These are phyloP conservation scores for Mucor mucedo DNA, from an alignment of 371 early-diverging fungal species.

Conservation along the genomic window DNA sequence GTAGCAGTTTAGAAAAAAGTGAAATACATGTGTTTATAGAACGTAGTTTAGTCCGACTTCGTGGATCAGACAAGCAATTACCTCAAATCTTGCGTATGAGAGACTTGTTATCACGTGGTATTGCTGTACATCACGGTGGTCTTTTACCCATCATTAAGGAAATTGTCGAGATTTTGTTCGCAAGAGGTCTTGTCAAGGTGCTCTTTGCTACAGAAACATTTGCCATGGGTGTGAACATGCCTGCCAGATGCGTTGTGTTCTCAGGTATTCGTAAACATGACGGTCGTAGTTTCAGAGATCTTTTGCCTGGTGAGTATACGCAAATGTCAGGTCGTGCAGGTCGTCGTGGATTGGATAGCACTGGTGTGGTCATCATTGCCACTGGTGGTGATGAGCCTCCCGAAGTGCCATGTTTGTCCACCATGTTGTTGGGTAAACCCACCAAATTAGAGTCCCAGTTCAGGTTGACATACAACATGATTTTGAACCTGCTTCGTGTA, in stretches of 20 bases:
- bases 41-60: slow-evolving; percentile 75
- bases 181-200: slow-evolving; percentile 90
- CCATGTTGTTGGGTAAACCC: slow-evolving; percentile 87
- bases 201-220: slow-evolving; percentile 61
- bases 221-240: slow-evolving; percentile 97
- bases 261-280: slow-evolving; percentile 93
- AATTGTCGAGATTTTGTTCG: slow-evolving; percentile 97
- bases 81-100: slow-evolving; percentile 93
- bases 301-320: slow-evolving; percentile 96
- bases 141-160: slow-evolving; percentile 99
- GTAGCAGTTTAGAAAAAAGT: slow-evolving; percentile 80
- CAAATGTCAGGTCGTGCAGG: slow-evolving; percentile 99
- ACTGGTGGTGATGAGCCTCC: slow-evolving; percentile 73
- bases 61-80: slow-evolving; percentile 80
- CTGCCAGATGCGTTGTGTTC: slow-evolving; percentile 96
- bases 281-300: slow-evolving; percentile 83
- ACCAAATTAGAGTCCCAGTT: slow-evolving; percentile 97
- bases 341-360: slow-evolving; percentile 94
- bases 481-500: slow-evolving; percentile 95
- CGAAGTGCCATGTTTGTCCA: slow-evolving; percentile 63
- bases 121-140: slow-evolving; percentile 98
- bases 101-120: slow-evolving; percentile 88
- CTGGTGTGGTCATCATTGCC: slow-evolving; percentile 94
- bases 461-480: slow-evolving; percentile 99
- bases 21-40: slow-evolving; percentile 90